These are phyloP conservation scores for Clathrospora elynae DNA, from an alignment of 2,329 filamentous ascomycete species.

Conservation along the genomic window DNA sequence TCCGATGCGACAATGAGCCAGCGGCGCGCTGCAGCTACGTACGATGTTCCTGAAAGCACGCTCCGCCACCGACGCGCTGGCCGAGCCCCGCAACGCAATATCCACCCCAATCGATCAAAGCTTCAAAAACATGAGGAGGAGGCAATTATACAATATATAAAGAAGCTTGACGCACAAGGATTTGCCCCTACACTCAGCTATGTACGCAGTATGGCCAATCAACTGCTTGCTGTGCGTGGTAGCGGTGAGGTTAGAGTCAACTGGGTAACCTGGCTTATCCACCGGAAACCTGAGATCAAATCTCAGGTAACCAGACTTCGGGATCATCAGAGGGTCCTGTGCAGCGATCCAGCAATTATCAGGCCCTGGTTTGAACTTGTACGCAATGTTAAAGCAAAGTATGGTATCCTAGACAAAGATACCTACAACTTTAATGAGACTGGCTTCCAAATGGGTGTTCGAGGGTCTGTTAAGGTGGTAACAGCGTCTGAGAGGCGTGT, in stretches of 20 bases:
- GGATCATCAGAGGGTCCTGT: constrained; percentile 15
- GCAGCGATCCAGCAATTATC: constrained; percentile 13
- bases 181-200: constrained; percentile 11
- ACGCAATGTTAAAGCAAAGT: constrained; percentile 12
- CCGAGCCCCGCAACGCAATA: constrained; percentile 12
- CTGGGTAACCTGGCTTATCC: constrained; percentile 13
- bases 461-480: constrained; percentile 6
- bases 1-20: too few relatives aligned
- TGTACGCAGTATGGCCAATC: constrained; percentile 15
- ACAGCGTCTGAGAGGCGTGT: constrained; percentile 7
- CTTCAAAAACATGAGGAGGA: constrained; percentile 13
- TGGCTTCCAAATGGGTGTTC: constrained; percentile 17
- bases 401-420: constrained; percentile 17
- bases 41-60: too few relatives aligned
- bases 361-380: constrained; percentile 17
- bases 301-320: constrained; percentile 6
- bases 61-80: constrained; percentile 7
- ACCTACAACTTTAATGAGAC: constrained; percentile 20
- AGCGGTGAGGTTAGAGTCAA: constrained; percentile 11
- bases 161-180: constrained; percentile 14
- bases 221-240: constrained; percentile 15
- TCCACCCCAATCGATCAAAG: neutral
- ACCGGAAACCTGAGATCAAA: constrained; percentile 11
- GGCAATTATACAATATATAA: constrained; percentile 13
- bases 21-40: too few relatives aligned